Base-by-base conservation (phyloP, 331 rosid genomes). In the Rosa hybrid region DNA sequence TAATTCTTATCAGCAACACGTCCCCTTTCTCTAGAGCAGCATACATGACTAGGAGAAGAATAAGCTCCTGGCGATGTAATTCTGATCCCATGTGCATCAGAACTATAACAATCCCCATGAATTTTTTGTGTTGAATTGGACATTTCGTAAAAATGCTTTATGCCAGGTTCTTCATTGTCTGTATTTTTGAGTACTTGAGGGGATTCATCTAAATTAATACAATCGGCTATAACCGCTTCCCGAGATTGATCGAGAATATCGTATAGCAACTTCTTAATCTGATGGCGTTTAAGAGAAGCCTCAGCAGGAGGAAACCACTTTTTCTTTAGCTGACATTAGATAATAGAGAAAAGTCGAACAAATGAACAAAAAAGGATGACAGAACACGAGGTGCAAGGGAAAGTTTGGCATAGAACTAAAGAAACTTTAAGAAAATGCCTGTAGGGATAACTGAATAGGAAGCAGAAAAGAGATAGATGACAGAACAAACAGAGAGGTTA, bases 231-330 rank as follows among this genome's bases (percentile, higher is more conserved):
- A 21, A 67, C 76, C 6, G 74, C 80, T 82, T 78, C 76, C 56
- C 56, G 77, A 60, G 85, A 84, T 73, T 81, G 77, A 84, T 71
- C 69, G 59, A 75, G 77, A 81, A 92, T 78, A 56, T 87, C 76
- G 84, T 44, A 83, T 30, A 92, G 82, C 80, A 92, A 74, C 72
- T 83, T 88, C 65, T 80, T 83, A 77, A 92, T 86, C 38, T 46
- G 57, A 68, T 64, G 68, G 62, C 92, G 85, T 79, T 90, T 92
- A 57, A 79, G 83, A 81, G 94, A 92, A 69, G 91, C 97, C 80
- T 92, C 97, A 23, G n/a, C n/a, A 5, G 94, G 88, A 67, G 72
- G 92, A 71, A 92, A 92, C 97, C 97, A 90, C 64, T 86, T 78
- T 34, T 74, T 72, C 50, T 11, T 90, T 76, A 90, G 81, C 92